Conservation (phyloP, 805 yeast species). For the Nakazawaea anatomiae region DNA sequence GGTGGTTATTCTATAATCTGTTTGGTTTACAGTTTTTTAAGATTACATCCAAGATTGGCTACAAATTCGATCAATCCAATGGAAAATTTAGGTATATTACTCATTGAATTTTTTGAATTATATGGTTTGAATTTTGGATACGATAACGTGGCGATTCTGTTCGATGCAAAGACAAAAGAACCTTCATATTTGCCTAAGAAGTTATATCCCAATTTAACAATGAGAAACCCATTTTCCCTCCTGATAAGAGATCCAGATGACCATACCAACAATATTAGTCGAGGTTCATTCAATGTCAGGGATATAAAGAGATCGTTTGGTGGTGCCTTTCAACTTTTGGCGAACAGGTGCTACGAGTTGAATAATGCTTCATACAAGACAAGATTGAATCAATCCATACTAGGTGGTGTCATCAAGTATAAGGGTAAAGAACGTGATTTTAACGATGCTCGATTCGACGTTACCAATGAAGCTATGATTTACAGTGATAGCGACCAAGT, state of each 20-base stretch:
- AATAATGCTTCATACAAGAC: constrained; percentile 59
- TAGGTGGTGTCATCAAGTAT: constrained; percentile 75
- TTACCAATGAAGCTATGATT: constrained; percentile 52
- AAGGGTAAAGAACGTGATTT: constrained; percentile 73
- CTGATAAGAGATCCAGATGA: constrained; percentile 91
- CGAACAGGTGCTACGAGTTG: constrained; percentile 70
- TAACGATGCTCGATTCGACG: constrained; percentile 63
- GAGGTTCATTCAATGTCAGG: constrained; percentile 77
- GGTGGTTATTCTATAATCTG: constrained; percentile 96
- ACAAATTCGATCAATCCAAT: constrained; percentile 60
- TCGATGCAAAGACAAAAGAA: constrained; percentile 42
- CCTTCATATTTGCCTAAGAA: constrained; percentile 56
- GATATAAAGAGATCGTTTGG: constrained; percentile 81
- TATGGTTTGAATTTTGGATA: constrained; percentile 89
- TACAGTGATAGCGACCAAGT: no score
- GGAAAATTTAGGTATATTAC: constrained; percentile 76
- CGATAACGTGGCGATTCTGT: constrained; percentile 67
- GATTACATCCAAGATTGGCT: constrained; percentile 70
- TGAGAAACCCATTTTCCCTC: constrained; percentile 53
- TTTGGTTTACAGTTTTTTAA: constrained; percentile 70
- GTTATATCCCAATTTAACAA: constrained; percentile 42
- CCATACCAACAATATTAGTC: constrained; percentile 71
- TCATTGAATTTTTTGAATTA: constrained; percentile 88
- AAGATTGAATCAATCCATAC: constrained; percentile 63
- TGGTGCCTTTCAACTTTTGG: constrained; percentile 77